These are phyloP conservation scores for Annona squamosa DNA, from an alignment of 164 flowering plant genomes.

Conservation along the genomic window DNA sequence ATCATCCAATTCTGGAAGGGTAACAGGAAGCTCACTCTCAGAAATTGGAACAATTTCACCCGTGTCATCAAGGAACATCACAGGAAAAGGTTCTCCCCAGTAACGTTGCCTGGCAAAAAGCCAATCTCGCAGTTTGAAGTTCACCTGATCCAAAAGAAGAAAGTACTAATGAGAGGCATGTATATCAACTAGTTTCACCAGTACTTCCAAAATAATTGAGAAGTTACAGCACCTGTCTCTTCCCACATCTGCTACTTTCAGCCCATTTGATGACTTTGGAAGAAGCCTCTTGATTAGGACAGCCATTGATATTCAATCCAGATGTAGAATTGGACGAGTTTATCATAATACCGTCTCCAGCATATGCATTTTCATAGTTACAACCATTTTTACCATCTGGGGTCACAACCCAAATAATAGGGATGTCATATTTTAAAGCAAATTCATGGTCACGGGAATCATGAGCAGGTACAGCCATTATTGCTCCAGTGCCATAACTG, in stretches of 20 bases:
- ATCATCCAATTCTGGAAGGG: conserved; percentile 91
- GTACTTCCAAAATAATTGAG: conserved; percentile 2
- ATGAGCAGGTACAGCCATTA: conserved; percentile 99
- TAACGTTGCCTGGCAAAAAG: conserved; percentile 97
- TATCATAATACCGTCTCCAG: conserved; percentile 65
- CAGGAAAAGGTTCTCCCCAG: conserved; percentile 99
- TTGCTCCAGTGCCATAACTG: conserved; percentile 99
- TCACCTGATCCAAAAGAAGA: conserved; percentile 44
- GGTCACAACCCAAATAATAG: conserved; percentile 59
- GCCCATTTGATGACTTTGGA: conserved; percentile 73
- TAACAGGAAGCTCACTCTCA: conserved; percentile 77
- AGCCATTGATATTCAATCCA: conserved; percentile 74
- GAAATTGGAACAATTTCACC: conserved; percentile 59
- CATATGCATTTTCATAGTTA: conserved; percentile 39
- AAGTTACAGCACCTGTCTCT: conserved; percentile 52
- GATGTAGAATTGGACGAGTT: conserved; percentile 58
- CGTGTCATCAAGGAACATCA: conserved; percentile 59
- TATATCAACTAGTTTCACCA: neutral
- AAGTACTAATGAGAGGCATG: neutral
- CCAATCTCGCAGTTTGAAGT: conserved; percentile 95
- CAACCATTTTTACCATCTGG: conserved; percentile 34
- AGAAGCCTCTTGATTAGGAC: conserved; percentile 62
- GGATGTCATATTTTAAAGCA: conserved; percentile 71
- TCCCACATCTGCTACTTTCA: conserved; percentile 69
- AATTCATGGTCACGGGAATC: conserved; percentile 87